Evolutionary conservation across 1,284 basidiomycete species (phyloP), one percentile per base, ranked within the genome.

Genomic region (Volvariella volvacea): DNA sequence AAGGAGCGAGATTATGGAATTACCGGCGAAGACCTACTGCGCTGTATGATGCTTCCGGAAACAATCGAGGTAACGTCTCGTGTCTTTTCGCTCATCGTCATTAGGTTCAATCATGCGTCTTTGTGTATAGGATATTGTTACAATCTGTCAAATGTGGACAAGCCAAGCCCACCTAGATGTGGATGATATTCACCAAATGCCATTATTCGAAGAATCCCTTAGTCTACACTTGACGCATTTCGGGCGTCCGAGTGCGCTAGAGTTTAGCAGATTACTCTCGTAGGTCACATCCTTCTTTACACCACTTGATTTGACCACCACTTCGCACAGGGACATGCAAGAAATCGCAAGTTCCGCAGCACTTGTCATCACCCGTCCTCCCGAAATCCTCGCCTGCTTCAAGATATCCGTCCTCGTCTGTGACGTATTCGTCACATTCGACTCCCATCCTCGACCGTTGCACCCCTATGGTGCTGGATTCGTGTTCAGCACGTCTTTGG

Each of bases 291-390:
- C 6, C 12, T 20, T 33, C 25, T 17, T 4, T 20, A n/a, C 36
- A 10, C 19, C 32, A 43, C 22, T 7, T n/a, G 6, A 28, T 39
- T 17, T 6, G 12, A 28, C 12, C 14, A 17, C 15, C 20, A 42
- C 21, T 22, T 39, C 15, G 41, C 46, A 4, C 49, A 76, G 67
- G 44, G 52, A 60, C 36, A 52, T 71, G 57, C 50, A 54, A 43
- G 44, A 48, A 1, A 50, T 47, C 12, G 39, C 42, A 8, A 44
- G 43, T 8, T 36, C 34, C 34, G 34, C 34, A 6, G 78, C 68
- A 19, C 70, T 66, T 20, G 65, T 84, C 45, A 77, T 85, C 46
- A 84, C 82, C 0, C 78, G 81, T 16, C 79, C 83, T 25, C 83
- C 83, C 0, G 83, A 84, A 56, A 80, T 83, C 44, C 58, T 85